These are phyloP conservation scores for Mycena epipterygia DNA, from an alignment of 768 basidiomycete genomes.

Conservation along the genomic window DNA sequence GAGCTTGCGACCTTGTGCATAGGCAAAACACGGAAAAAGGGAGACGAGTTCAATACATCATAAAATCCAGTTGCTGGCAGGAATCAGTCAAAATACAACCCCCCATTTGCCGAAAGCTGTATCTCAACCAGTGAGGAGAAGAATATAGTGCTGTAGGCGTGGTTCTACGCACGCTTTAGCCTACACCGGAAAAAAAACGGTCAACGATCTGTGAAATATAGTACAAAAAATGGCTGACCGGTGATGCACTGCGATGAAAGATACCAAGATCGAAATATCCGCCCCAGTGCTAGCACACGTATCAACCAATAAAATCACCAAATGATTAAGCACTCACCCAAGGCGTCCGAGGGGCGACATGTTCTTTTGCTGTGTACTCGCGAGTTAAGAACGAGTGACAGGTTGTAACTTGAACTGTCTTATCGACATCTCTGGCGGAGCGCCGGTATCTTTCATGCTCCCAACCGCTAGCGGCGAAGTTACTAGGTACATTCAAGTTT, in stretches of 20 bases:
- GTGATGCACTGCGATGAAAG: constrained; percentile 45
- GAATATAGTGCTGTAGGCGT: too few species aligned
- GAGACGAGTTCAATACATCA: too few species aligned
- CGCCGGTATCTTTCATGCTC: neutral
- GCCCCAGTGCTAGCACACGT: neutral
- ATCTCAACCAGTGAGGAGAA: neutral
- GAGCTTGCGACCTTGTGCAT: too few species aligned
- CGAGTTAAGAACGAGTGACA: neutral
- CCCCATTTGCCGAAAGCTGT: constrained; percentile 3
- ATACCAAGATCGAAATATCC: constrained; percentile 44
- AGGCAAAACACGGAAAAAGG: too few species aligned
- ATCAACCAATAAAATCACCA: too few species aligned
- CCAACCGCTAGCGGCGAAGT: neutral
- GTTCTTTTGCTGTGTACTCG: neutral
- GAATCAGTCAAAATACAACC: constrained; percentile 8
- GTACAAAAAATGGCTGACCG: neutral
- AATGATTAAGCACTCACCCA: neutral
- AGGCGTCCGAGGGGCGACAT: neutral
- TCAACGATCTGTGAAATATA: too few species aligned
- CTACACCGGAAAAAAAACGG: too few species aligned
- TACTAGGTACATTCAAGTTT: neutral
- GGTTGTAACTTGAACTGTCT: neutral
- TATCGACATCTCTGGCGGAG: neutral
- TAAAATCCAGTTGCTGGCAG: too few species aligned
- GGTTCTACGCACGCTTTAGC: neutral